Percentiles rank a stretch among this genome's conserved stretches.
Evolutionary conservation across 2,329 filamentous ascomycete genomes (phyloP).

Genomic region (Metarhizium sp.): DNA sequence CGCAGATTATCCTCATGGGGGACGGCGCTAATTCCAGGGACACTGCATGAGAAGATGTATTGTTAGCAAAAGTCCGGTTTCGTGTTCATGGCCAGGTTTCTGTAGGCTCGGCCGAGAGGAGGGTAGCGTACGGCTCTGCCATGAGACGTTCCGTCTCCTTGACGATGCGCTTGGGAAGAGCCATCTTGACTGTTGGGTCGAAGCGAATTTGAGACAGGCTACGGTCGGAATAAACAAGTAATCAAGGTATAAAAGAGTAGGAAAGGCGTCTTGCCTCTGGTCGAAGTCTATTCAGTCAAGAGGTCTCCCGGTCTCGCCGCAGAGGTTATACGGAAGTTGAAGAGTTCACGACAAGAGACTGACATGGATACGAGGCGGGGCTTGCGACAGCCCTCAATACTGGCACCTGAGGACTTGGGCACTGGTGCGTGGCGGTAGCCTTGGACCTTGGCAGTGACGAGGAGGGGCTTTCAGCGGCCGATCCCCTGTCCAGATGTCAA

Average conservation of each 20-base stretch:
- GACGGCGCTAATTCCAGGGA: conserved; percentile 89
- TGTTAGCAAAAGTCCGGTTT: not conserved
- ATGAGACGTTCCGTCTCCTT: conserved; percentile 98
- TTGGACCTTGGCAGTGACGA: too few relatives aligned
- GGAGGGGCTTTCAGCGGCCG: too few relatives aligned
- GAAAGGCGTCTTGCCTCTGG: not conserved
- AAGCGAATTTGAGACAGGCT: not conserved
- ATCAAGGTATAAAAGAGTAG: not conserved
- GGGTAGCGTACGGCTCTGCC: conserved; percentile 72
- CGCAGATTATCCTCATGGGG: conserved; percentile 96
- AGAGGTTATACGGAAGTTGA: not conserved
- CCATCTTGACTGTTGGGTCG: conserved; percentile 35
- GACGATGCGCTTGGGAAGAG: conserved; percentile 90
- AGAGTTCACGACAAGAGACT: not conserved
- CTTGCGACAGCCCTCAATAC: conserved; percentile 7
- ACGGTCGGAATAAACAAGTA: not conserved
- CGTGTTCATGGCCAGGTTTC: not conserved
- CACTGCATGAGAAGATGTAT: conserved; percentile 41
- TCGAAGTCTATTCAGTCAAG: not conserved
- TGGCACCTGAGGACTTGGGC: too few relatives aligned
- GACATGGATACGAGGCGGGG: conserved; percentile 8
- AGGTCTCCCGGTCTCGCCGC: not conserved
- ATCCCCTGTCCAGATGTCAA: too few relatives aligned
- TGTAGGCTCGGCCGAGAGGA: conserved; percentile 5
- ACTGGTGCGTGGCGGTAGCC: not conserved